Percentiles rank a stretch among this genome's conserved stretches.
Evolutionary conservation across 2,329 filamentous ascomycete species (phyloP).

Genomic region (Penicillium sp.): DNA sequence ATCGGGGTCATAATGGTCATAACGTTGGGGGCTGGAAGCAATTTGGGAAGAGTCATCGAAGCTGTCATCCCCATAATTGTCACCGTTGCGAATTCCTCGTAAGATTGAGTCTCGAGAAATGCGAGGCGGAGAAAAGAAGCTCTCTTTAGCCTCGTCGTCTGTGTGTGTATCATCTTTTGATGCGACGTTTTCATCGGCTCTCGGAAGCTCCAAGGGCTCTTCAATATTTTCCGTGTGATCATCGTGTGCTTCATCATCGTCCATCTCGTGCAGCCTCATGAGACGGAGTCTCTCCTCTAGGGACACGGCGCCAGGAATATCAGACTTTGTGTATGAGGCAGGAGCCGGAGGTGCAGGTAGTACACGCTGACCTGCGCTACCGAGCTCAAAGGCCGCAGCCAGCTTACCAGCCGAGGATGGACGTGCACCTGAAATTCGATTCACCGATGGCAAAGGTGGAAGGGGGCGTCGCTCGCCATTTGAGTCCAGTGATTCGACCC

Average conservation of each 20-base stretch:
- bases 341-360: constrained; percentile 70
- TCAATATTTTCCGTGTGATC: constrained; percentile 7
- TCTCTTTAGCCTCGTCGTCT: constrained; percentile 52
- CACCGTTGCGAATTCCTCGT: constrained; percentile 72
- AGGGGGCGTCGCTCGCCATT: constrained; percentile 80
- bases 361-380: constrained; percentile 63
- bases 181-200: neutral
- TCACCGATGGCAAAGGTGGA: constrained; percentile 70
- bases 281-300: constrained; percentile 81
- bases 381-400: constrained; percentile 69
- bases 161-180: neutral
- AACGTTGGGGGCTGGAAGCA: constrained; percentile 58
- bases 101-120: constrained; percentile 95
- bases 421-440: constrained; percentile 43
- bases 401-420: constrained; percentile 61
- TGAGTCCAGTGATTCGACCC: constrained; percentile 71
- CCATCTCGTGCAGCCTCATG: constrained; percentile 75
- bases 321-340: constrained; percentile 67
- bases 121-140: constrained; percentile 61
- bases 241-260: constrained; percentile 20
- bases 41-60: constrained; percentile 63
- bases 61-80: constrained; percentile 59
- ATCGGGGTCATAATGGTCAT: constrained; percentile 73
- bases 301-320: constrained; percentile 76
- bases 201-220: constrained; percentile 1